Evolutionary conservation across 306 rosid genomes (phyloP), one percentile per base, ranked within the genome.

Genomic region (Begonia peltatifolia): DNA sequence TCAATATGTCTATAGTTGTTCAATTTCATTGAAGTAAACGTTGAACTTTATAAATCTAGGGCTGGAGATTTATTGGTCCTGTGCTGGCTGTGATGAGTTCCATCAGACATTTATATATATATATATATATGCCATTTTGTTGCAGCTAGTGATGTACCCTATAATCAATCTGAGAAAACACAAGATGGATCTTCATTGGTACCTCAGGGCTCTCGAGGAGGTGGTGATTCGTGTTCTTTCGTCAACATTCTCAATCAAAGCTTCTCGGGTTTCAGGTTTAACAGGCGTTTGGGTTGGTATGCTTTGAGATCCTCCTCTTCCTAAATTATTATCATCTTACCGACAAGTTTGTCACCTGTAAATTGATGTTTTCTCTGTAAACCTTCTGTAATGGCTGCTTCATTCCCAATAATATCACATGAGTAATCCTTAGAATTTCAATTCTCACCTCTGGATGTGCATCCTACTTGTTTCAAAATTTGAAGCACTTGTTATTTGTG

Each of bases 221-320:
- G 87, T 82, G 51, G 71, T 89, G 35, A 82, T 89, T 54, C 76
- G 85, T 38, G 82, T 72, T 63, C 79, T 89, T 54, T 80, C 77
- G 56, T 74, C 81, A 2, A 65, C 84, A n/a, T 89, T 82, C 64
- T 74, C 80, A 4, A 89, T 89, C 63, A 64, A 74, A 47, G 94
- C 95, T 16, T 75, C 93, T 25, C 71, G 85, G 54, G 35, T 68
- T 22, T 76, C 85, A 54, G 95, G 95, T 53, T 73, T 80, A 41
- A 89, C 94, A 14, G 94, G 97, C 61, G 97, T 89, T 69, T 89
- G 95, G 97, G 73, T 75, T 54, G 94, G 94, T 83, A 74, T 59
- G 76, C 46, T 25, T 62, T 58, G 15, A 14, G 14, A 50, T 35
- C 20, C 14, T 49, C 57, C 13, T 15, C 48, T 18, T 35, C 23